A percentile compares a stretch with the other conserved stretches of the same genome.
These are phyloP conservation scores for Scleroderma citrinum DNA, from an alignment of 768 basidiomycete genomes.

Conservation along the genomic window DNA sequence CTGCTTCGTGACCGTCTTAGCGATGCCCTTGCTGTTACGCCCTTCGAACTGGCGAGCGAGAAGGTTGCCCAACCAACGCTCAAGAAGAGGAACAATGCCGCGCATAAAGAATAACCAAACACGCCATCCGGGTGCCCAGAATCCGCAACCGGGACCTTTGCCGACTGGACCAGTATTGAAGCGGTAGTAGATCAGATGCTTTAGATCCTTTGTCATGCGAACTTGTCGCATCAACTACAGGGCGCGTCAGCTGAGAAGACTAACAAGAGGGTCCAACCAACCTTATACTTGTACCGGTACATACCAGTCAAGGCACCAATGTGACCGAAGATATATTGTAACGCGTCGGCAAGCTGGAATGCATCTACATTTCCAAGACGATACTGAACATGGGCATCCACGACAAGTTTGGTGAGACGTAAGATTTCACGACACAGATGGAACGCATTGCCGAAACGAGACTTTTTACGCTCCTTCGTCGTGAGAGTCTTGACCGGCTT, in stretches of 20 bases:
- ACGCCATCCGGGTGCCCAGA: constrained; percentile 99
- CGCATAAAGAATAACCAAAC: constrained; percentile 99
- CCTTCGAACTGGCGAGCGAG: constrained; percentile 99
- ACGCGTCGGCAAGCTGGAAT: constrained; percentile 96
- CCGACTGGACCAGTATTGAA: constrained; percentile 99
- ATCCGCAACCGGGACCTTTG: constrained; percentile 97
- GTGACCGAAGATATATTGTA: constrained; percentile 97
- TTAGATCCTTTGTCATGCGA: constrained; percentile 98
- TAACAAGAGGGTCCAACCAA: constrained; percentile 22
- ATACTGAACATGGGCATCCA: constrained; percentile 98
- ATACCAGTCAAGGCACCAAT: constrained; percentile 98
- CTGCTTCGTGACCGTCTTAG: constrained; percentile 98
- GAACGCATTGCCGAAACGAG: constrained; percentile 99
- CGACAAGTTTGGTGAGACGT: constrained; percentile 95
- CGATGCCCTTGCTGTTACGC: constrained; percentile 91
- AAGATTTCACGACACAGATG: constrained; percentile 97
- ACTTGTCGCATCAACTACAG: constrained; percentile 94
- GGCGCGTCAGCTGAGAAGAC: constrained; percentile 4
- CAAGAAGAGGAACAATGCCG: constrained; percentile 94
- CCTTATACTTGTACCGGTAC: constrained; percentile 99
- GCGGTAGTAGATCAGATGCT: constrained; percentile 96
- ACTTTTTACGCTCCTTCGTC: constrained; percentile 99
- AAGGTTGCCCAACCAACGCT: constrained; percentile 96
- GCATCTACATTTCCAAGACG: constrained; percentile 98
- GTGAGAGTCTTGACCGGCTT: constrained; percentile 97